A percentile compares a stretch with the other conserved stretches of the same genome.
phyloP scores from a whole-genome alignment of 2,329 filamentous ascomycete genomes.

The Apiospora rasikravindrae region DNA sequence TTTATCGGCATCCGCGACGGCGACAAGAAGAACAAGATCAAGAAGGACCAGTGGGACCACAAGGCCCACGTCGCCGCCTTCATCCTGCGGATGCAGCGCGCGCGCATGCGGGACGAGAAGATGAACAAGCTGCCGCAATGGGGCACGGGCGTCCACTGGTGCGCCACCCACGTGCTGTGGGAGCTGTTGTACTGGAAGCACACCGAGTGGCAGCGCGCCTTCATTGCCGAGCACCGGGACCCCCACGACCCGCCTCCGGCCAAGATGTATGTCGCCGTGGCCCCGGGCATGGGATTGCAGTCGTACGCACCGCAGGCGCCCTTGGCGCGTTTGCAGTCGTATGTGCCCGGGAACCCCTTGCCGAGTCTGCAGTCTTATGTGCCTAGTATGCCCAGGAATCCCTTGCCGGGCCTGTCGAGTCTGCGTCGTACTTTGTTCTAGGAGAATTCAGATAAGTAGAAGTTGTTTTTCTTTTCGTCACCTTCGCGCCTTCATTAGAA shows the following conservation, averaged over 20 bases:
- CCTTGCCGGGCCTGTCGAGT: no score
- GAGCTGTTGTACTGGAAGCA: conserved; percentile 1
- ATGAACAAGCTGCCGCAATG: not conserved
- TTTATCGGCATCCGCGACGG: not conserved
- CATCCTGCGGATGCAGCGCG: not conserved
- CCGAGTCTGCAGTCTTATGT: no score
- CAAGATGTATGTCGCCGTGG: not conserved
- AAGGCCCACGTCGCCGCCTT: not conserved
- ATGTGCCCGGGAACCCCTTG: no score
- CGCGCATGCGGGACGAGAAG: not conserved
- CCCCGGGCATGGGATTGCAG: not conserved
- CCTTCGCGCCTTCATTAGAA: no score
- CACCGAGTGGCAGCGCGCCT: not conserved
- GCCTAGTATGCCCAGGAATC: no score
- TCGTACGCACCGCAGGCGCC: not conserved
- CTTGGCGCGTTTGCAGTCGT: not conserved
- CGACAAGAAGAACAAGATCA: not conserved
- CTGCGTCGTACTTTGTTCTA: no score
- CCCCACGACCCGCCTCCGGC: not conserved
- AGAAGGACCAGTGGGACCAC: not conserved
- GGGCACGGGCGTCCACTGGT: not conserved
- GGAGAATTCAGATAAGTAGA: no score
- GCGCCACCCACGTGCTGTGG: not conserved
- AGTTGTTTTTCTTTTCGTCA: no score
- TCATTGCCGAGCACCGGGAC: not conserved